A percentile compares a stretch with the other conserved stretches of the same genome.
These are phyloP conservation scores for Ogataea trehaloabstinens DNA, from an alignment of 805 yeast species.

Conservation along the genomic window DNA sequence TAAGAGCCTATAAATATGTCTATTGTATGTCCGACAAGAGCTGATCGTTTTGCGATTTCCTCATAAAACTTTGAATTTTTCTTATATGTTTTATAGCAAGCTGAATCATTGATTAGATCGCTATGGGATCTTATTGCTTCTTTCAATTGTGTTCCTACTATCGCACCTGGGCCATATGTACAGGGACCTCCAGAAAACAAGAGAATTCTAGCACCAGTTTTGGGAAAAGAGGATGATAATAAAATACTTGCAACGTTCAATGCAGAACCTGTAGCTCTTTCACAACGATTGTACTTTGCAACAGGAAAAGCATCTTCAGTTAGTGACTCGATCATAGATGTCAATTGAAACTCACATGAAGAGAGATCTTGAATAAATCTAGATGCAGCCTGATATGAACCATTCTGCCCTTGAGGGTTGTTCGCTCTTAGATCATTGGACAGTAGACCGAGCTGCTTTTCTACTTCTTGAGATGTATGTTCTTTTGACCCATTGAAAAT, in stretches of 20 bases:
- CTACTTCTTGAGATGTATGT: conserved; percentile 47
- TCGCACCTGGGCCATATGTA: conserved; percentile 62
- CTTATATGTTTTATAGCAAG: conserved; percentile 38
- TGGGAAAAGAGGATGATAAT: conserved; percentile 38
- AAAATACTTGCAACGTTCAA: conserved; percentile 44
- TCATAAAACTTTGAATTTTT: conserved; percentile 48
- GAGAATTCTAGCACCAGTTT: conserved; percentile 53
- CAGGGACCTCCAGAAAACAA: conserved; percentile 63
- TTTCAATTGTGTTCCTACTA: conserved; percentile 54
- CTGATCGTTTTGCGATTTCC: conserved; percentile 45
- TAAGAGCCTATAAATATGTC: conserved; percentile 63
- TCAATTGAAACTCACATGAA: conserved; percentile 49
- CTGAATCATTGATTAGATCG: conserved; percentile 48
- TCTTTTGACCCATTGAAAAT: conserved; percentile 57
- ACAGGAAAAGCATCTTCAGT: conserved; percentile 49
- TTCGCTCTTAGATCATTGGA: conserved; percentile 30
- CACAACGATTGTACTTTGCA: conserved; percentile 42
- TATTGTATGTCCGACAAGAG: conserved; percentile 51
- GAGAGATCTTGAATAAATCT: conserved; percentile 48
- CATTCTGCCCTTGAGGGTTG: conserved; percentile 4
- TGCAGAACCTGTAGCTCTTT: conserved; percentile 61
- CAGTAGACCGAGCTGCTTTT: conserved; percentile 43
- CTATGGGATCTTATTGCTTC: conserved; percentile 68
- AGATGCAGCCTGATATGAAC: conserved; percentile 29
- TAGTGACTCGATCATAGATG: conserved; percentile 47